phyloP scores from a whole-genome alignment of 139 green algal genomes.

The Spirogloea muscicola region DNA sequence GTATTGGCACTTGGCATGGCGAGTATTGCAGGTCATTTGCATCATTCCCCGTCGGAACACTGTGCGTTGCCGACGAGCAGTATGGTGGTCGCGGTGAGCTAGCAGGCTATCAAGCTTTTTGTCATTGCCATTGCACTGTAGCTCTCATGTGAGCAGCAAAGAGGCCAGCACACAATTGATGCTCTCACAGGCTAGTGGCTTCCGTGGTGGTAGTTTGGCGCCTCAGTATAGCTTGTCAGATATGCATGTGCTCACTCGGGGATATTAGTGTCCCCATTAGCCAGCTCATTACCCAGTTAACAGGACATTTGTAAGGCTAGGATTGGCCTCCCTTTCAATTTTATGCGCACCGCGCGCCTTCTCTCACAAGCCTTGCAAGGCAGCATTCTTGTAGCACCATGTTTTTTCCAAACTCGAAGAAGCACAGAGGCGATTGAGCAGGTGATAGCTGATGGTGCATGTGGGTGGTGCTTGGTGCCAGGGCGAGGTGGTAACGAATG shows the following conservation, averaged over 20 bases:
- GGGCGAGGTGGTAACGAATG: constrained; percentile 82
- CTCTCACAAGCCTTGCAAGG: too few species aligned
- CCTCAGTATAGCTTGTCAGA: neutral
- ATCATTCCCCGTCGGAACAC: constrained; percentile 26
- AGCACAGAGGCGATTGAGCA: neutral
- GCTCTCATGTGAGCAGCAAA: neutral
- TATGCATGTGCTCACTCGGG: neutral
- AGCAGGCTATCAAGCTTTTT: neutral
- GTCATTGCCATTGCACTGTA: neutral
- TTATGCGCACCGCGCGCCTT: too few species aligned
- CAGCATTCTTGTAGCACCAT: too few species aligned
- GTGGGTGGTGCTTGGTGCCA: neutral
- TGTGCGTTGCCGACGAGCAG: constrained; percentile 38
- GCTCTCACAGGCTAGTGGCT: too few species aligned
- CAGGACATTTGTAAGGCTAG: too few species aligned
- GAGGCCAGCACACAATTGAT: neutral
- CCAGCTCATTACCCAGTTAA: too few species aligned
- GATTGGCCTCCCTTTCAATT: too few species aligned
- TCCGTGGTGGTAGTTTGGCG: too few species aligned
- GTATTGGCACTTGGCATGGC: too few species aligned
- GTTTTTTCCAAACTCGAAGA: neutral
- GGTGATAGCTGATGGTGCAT: neutral
- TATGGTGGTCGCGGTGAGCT: constrained; percentile 16
- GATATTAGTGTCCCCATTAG: too few species aligned
- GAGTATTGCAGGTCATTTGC: constrained; percentile 27